Percentiles rank a stretch among this genome's conserved stretches.
phyloP scores from a whole-genome alignment of 2,329 filamentous ascomycete species.

The Monilinia fructigena region DNA sequence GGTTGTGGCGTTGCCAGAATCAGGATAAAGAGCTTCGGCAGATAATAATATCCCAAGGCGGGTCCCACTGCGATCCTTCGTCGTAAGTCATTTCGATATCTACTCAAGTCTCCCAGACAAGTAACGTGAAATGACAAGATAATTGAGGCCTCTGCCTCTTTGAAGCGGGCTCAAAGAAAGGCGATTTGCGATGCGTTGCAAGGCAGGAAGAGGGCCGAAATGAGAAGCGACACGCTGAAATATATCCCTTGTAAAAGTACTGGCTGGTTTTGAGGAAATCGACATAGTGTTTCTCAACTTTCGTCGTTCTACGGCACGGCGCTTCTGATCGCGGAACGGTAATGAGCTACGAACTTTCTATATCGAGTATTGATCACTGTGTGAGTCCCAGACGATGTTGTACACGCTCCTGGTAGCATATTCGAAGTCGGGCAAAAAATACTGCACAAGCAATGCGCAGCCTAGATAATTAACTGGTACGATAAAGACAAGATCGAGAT shows the following conservation, averaged over 20 bases:
- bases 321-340: conserved; percentile 47
- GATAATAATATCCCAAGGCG: conserved; percentile 78
- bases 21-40: conserved; percentile 74
- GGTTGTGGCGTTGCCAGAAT: conserved; percentile 84
- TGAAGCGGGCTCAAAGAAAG: conserved; percentile 33
- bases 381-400: conserved; percentile 74
- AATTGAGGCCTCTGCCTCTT: conserved; percentile 39
- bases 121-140: conserved; percentile 79
- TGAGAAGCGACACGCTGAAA: conserved; percentile 69
- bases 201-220: conserved; percentile 44
- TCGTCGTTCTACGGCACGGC: conserved; percentile 62
- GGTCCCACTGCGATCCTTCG: conserved; percentile 67
- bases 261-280: conserved; percentile 85
- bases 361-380: conserved; percentile 77
- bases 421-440: conserved; percentile 69
- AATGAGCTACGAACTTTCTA: conserved; percentile 63
- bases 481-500: conserved; percentile 2
- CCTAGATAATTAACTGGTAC: conserved; percentile 27
- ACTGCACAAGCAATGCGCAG: conserved; percentile 60
- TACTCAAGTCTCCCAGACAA: conserved; percentile 84
- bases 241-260: conserved; percentile 83
- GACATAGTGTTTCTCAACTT: conserved; percentile 78
- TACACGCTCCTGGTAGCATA: conserved; percentile 61
- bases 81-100: conserved; percentile 78
- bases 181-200: conserved; percentile 39